These are phyloP conservation scores for Colletotrichum phormii DNA, from an alignment of 2,329 filamentous ascomycete species.

Conservation along the genomic window DNA sequence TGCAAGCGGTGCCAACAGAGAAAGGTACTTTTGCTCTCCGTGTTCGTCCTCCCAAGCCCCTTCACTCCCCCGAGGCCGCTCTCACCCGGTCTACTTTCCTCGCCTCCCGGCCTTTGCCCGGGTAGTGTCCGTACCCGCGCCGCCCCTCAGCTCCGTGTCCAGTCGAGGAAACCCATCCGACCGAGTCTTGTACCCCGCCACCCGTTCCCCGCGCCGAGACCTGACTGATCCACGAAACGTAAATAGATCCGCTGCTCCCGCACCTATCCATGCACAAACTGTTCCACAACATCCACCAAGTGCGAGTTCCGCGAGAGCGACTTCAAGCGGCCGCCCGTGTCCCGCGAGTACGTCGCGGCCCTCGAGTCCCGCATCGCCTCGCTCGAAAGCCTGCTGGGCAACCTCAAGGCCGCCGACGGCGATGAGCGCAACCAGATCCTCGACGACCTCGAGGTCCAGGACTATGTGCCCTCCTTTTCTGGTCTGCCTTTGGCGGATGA, in stretches of 20 bases:
- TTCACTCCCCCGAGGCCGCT: neutral
- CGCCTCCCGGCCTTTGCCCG: neutral
- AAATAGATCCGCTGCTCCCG: conserved; percentile 38
- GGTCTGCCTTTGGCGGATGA: conserved; percentile 12
- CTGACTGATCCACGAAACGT: too few relatives aligned
- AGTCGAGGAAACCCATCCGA: too few relatives aligned
- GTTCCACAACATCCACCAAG: conserved; percentile 23
- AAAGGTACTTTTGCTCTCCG: conserved; percentile 13
- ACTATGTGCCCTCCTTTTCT: conserved; percentile 36
- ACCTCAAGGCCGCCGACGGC: conserved; percentile 48
- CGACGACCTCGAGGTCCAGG: conserved; percentile 47
- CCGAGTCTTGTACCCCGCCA: too few relatives aligned
- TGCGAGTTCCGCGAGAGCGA: conserved; percentile 39
- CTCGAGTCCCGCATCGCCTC: conserved; percentile 43
- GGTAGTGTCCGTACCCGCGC: too few relatives aligned
- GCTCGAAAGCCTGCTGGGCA: conserved; percentile 38
- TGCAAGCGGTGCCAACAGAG: conserved; percentile 32
- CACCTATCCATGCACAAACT: conserved; percentile 36
- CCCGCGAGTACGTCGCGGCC: conserved; percentile 42
- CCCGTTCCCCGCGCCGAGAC: neutral
- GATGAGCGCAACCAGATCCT: conserved; percentile 43
- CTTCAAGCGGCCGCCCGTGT: conserved; percentile 35
- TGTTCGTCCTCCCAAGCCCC: neutral
- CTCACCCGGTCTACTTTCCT: neutral
- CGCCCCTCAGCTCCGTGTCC: too few relatives aligned